A percentile compares a stretch with the other conserved stretches of the same genome.
Conservation (phyloP, 345 rosid species). For the Lagerstroemia speciosa region DNA sequence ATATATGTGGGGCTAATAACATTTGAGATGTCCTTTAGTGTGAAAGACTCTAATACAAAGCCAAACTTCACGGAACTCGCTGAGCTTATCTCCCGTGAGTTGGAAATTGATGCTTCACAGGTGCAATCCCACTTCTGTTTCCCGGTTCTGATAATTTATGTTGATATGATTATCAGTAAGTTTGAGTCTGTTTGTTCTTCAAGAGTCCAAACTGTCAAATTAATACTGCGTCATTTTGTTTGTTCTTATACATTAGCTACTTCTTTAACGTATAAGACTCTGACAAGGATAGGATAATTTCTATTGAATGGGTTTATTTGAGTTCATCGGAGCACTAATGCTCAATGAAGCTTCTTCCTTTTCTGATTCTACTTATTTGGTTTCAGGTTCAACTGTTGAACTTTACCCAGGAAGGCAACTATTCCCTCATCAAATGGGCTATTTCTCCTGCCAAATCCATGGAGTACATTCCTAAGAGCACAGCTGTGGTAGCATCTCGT, state of each 20-base stretch:
- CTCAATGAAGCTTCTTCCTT: not conserved
- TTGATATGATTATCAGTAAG: not conserved
- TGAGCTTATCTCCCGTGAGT: slow-evolving; percentile 40
- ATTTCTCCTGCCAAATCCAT: slow-evolving; percentile 50
- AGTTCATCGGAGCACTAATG: not conserved
- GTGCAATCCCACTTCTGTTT: slow-evolving; percentile 18
- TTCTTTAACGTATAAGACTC: not conserved
- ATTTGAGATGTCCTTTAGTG: slow-evolving; percentile 46
- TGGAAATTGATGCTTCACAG: slow-evolving; percentile 50
- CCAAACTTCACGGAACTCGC: slow-evolving; percentile 39
- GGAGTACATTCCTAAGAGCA: slow-evolving; percentile 40
- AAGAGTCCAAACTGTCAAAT: not conserved
- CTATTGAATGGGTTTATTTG: not conserved
- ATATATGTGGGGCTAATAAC: slow-evolving; percentile 45
- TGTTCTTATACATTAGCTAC: too few relatives aligned
- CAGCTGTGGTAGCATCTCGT: slow-evolving; percentile 41
- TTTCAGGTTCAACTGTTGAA: slow-evolving; percentile 60
- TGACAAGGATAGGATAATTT: not conserved
- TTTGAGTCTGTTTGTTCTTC: not conserved
- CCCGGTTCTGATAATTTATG: not conserved
- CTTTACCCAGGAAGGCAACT: slow-evolving; percentile 45
- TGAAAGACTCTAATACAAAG: slow-evolving; percentile 44
- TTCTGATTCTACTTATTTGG: slow-evolving; percentile 8
- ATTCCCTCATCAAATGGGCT: slow-evolving; percentile 39
- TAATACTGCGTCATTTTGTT: not conserved